phyloP scores from a whole-genome alignment of 129 eudicot species.

The Smallanthus sonchifolius region DNA sequence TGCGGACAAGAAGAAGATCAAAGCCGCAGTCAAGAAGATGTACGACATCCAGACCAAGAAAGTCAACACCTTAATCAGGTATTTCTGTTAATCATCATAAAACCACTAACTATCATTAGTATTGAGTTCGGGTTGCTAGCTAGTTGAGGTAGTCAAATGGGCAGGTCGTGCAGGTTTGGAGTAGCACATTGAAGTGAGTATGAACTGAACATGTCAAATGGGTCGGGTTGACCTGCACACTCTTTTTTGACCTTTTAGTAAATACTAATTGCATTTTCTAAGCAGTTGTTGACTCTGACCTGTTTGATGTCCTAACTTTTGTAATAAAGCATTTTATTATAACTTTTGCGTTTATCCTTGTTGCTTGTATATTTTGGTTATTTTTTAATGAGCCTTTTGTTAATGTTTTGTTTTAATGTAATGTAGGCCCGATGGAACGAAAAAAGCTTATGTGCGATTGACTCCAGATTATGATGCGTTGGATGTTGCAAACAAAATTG shows the following conservation, averaged over 20 bases:
- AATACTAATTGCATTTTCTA: no score
- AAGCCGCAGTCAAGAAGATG: constrained; percentile 69
- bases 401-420: neutral
- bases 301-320: neutral
- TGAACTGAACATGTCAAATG: neutral
- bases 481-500: constrained; percentile 64
- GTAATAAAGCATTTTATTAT: neutral
- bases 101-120: neutral
- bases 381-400: neutral
- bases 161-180: neutral
- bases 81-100: neutral
- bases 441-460: constrained; percentile 52
- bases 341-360: neutral
- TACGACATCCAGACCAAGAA: constrained; percentile 77
- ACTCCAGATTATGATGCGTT: constrained; percentile 64
- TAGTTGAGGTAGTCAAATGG: neutral
- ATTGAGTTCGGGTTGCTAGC: neutral
- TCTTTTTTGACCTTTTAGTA: no score
- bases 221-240: no score
- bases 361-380: neutral
- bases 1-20: constrained; percentile 69
- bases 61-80: constrained; percentile 72
- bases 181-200: neutral
- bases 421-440: constrained; percentile 59
- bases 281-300: neutral